These are phyloP conservation scores for Fusarium vanettenii DNA, from an alignment of 2,329 filamentous ascomycete genomes.

Conservation along the genomic window DNA sequence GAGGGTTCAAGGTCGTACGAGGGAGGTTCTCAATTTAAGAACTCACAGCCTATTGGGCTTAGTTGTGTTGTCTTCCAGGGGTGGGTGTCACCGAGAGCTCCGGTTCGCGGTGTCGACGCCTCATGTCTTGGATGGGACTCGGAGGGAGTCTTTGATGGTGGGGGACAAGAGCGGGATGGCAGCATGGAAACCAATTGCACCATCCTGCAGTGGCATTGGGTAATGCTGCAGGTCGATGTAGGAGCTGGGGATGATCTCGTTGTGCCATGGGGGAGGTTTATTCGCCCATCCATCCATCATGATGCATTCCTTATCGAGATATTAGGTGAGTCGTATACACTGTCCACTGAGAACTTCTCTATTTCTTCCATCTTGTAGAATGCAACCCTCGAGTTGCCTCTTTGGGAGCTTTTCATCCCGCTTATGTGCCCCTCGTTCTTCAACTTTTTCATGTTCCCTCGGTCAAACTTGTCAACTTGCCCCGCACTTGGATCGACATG, in stretches of 20 bases:
- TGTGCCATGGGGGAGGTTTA: constrained; percentile 6
- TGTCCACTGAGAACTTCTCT: background rate
- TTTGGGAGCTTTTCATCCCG: background rate
- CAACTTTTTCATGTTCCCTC: background rate
- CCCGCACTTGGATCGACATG: constrained; percentile 15
- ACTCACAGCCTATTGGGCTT: constrained; percentile 1
- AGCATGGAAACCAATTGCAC: constrained; percentile 24
- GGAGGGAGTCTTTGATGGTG: constrained; percentile 3
- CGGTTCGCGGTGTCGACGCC: constrained; percentile 1
- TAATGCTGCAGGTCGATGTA: constrained; percentile 9
- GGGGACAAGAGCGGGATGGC: background rate
- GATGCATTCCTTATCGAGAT: background rate
- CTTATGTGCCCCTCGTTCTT: background rate
- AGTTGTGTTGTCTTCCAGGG: background rate
- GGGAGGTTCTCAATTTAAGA: constrained; percentile 3
- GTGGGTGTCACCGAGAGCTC: background rate
- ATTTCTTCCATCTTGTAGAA: background rate
- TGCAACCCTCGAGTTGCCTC: background rate
- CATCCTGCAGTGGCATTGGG: constrained; percentile 23
- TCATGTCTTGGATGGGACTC: constrained; percentile 13
- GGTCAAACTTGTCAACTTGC: background rate
- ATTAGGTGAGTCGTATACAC: background rate
- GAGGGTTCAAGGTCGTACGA: constrained; percentile 30
- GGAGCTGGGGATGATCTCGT: constrained; percentile 1
- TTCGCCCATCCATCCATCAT: background rate